Evolutionary conservation across 2,329 filamentous ascomycete species (phyloP), one percentile per base, ranked within the genome.

Genomic region (Hypoxylon sp.): DNA sequence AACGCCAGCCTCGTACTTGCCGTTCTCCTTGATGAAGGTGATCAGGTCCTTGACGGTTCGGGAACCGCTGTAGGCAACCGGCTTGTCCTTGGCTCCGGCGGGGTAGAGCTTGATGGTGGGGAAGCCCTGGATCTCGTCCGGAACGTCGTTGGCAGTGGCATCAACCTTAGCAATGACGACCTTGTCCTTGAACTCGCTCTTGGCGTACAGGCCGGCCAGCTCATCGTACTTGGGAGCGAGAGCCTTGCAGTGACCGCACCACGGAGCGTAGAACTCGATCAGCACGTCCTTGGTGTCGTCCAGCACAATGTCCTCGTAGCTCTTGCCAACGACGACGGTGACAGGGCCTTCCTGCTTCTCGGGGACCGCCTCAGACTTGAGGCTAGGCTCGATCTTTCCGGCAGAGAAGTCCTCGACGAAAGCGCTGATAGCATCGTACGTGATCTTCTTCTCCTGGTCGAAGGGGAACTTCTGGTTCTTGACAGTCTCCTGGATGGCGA

Each of bases 211-310:
- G 58, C 83, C 77, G 54, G 86, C 95, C 58, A 99, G 90, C 77
- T 97, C 91, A 64, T 99, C 95, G 78, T 97, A 99, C 78, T 97
- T 89, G 71, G 95, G 95, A 55, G 95, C 94, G 62, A 99, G 89
- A 77, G 87, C 93, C 87, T 98, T 98, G 91, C 95, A 99, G 87
- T 99, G 95, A 70, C 95, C 95, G 77, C 95, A 99, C 95, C 95
- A 99, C 65, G 95, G 95, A 58, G 95, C 95, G 81, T 99, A 99
- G 83, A 97, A 98, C 83, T 99, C 95, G 65, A 99, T 80, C 67
- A 99, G 86, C 58, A 99, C 95, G 77, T 99, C 95, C 89, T 98
- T 98, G 74, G 88, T 84, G 77, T 96, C 89, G 74, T 99, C 89
- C 53, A 97, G 84, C 72, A 99, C 93, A 67, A 98, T 80, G 6